A percentile compares a stretch with the other conserved stretches of the same genome.
Conservation (phyloP, 495 filamentous ascomycete species). For the Stereocaulon alpinum region DNA sequence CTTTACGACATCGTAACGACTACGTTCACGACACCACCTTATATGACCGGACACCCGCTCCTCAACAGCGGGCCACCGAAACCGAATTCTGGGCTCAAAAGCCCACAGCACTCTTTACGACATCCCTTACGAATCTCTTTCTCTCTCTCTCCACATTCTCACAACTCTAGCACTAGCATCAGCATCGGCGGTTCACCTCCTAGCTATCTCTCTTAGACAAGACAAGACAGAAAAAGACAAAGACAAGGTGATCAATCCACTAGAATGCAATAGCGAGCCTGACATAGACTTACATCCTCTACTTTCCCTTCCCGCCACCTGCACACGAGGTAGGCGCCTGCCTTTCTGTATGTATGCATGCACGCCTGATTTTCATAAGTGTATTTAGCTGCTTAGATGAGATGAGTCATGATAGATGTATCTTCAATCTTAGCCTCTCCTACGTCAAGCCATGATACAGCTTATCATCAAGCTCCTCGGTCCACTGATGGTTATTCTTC, state of each 20-base stretch:
- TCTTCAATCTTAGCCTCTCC: too few relatives aligned
- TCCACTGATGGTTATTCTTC: too few relatives aligned
- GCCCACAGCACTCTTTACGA: neutral
- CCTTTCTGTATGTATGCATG: neutral
- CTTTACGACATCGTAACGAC: neutral
- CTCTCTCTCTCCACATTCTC: neutral
- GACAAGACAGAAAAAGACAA: neutral
- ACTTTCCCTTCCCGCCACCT: too few relatives aligned
- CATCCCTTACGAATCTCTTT: neutral
- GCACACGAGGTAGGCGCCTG: too few relatives aligned
- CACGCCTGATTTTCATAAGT: neutral
- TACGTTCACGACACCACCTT: neutral
- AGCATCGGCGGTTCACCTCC: neutral
- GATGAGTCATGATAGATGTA: too few relatives aligned
- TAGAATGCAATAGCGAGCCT: neutral
- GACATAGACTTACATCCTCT: neutral
- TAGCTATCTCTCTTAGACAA: constrained; percentile 3
- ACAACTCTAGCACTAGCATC: neutral
- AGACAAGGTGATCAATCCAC: neutral
- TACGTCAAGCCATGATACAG: too few relatives aligned
- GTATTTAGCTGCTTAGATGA: too few relatives aligned
- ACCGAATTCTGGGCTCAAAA: neutral
- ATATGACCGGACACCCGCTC: too few relatives aligned
- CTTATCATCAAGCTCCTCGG: too few relatives aligned
- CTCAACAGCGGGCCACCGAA: neutral